These are phyloP conservation scores for Fomitiporia mediterranea DNA, from an alignment of 1,284 basidiomycete genomes.

Conservation along the genomic window DNA sequence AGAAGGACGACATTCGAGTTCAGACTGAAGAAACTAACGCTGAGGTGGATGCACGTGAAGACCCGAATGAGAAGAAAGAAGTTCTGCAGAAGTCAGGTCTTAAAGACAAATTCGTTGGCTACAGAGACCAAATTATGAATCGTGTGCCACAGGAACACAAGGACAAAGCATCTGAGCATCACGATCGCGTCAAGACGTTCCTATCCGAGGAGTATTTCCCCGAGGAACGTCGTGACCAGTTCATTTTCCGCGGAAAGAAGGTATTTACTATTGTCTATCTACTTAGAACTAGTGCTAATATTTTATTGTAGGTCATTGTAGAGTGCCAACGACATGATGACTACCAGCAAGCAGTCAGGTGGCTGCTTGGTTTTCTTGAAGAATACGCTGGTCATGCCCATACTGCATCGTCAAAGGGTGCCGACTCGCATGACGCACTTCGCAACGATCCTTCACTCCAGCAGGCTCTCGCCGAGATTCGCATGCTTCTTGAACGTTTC, in stretches of 20 bases:
- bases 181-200: slow-evolving; percentile 41
- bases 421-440: slow-evolving; percentile 16
- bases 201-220: slow-evolving; percentile 57
- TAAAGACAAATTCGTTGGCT: slow-evolving; percentile 12
- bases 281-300: neutral
- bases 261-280: slow-evolving; percentile 20
- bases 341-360: slow-evolving; percentile 47
- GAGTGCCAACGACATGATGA: slow-evolving; percentile 59
- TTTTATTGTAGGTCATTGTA: slow-evolving; percentile 38
- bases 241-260: slow-evolving; percentile 56
- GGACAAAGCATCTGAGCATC: slow-evolving; percentile 34
- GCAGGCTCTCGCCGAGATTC: slow-evolving; percentile 39
- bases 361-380: slow-evolving; percentile 40
- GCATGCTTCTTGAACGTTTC: slow-evolving; percentile 55
- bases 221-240: slow-evolving; percentile 57
- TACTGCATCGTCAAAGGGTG: slow-evolving; percentile 29
- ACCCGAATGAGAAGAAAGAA: slow-evolving; percentile 19
- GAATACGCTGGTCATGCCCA: slow-evolving; percentile 49
- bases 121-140: slow-evolving; percentile 27
- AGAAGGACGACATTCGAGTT: neutral
- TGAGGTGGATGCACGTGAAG: slow-evolving; percentile 10
- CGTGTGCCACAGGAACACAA: slow-evolving; percentile 39
- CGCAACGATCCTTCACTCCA: slow-evolving; percentile 35
- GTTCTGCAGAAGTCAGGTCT: slow-evolving; percentile 8
- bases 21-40: slow-evolving; percentile 2